Evolutionary conservation across 2,329 filamentous ascomycete species (phyloP), one percentile per base, ranked within the genome.

Genomic region (Aspergillus sp.): DNA sequence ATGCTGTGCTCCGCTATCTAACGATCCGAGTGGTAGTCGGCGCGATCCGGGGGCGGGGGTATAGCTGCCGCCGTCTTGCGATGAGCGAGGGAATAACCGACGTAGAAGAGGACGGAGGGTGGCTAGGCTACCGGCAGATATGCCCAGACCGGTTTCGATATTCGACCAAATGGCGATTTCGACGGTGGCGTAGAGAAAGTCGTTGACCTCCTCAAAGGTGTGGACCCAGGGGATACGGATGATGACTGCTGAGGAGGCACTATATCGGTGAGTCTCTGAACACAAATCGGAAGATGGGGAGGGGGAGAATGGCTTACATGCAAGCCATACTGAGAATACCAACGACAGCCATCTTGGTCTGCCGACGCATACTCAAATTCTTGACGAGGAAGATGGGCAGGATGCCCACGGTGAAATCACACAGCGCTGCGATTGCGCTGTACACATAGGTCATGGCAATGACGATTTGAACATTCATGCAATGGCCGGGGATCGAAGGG

Each of bases 261-360:
- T 66, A 23, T n/a, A 19, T n/a, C 19, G 6, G 82, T 74, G 30
- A 47, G 45, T 35, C 6, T 22, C 13, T 19, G 6, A 35, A 19
- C 15, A 22, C 9, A 23, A 23, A 1, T n/a, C 13, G 15, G 55
- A 61, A 59, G 22, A 65, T 65, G 7, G 38, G 12, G 25, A 38
- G 20, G n/a, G 32, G 19, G 7, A 17, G 3, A 3, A 5, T 2
- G 41, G 57, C 62, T n/a, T 56, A 66, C 62, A 74, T 70, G 56
- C 79, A 79, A 30, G 78, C 82, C 67, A 83, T 75, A 2, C 72
- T 69, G 44, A 84, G 63, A 41, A 84, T 71, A 0, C 72, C 69
- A 7, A 75, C 71, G 3, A 83, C 67, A 1, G 78, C 70, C 2
- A 76, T 15, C 57, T 82, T 83, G 4, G 72, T 75, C 49, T 69